Evolutionary conservation across 768 basidiomycete species (phyloP).

Genomic region (Podaxis mareebaensis): DNA sequence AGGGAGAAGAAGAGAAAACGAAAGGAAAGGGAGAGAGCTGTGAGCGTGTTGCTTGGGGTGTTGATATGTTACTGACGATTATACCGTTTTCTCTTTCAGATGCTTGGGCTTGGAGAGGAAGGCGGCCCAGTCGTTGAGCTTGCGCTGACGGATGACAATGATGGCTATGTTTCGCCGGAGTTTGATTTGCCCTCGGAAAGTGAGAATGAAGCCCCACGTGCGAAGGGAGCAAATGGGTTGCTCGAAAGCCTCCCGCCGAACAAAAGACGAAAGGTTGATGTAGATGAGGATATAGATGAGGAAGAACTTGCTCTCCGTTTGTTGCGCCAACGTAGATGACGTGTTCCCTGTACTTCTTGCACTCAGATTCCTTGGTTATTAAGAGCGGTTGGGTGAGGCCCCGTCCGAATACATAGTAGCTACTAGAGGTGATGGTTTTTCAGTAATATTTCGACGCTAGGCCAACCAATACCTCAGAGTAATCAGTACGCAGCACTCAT

Average conservation of each 20-base stretch:
- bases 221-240: constrained; percentile 26
- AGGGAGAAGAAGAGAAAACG: constrained; percentile 90
- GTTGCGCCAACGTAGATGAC: constrained; percentile 27
- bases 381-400: no score
- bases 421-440: no score
- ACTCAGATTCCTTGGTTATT: not conserved
- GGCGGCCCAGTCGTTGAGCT: constrained; percentile 35
- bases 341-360: not conserved
- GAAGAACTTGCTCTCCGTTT: constrained; percentile 63
- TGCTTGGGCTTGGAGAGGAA: constrained; percentile 29
- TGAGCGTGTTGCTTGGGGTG: no score
- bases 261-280: constrained; percentile 16
- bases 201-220: constrained; percentile 33
- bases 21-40: constrained; percentile 64
- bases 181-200: constrained; percentile 54
- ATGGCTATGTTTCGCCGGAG: constrained; percentile 73
- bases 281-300: constrained; percentile 29
- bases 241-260: constrained; percentile 7
- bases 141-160: constrained; percentile 43
- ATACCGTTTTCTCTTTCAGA: constrained; percentile 18
- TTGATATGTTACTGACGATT: no score
- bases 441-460: no score
- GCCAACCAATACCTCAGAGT: no score
- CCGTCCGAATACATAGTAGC: no score
- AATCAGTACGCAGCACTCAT: no score